These are phyloP conservation scores for Eragrostis nindensis DNA, from an alignment of 176 grass and related monocot species.

Conservation along the genomic window DNA sequence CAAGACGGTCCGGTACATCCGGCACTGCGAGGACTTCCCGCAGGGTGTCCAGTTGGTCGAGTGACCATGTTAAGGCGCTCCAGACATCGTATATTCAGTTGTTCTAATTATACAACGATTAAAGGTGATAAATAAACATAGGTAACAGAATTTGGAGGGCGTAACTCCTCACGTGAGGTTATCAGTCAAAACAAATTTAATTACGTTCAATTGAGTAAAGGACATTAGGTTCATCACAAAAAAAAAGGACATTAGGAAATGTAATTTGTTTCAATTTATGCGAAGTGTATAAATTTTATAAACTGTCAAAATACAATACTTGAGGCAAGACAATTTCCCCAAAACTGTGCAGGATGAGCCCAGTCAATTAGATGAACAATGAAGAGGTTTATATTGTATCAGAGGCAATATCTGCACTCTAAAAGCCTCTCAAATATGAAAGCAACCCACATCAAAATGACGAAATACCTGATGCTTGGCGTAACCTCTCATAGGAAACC, in stretches of 20 bases:
- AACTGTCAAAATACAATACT: neutral
- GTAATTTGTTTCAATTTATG: neutral
- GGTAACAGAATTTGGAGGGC: neutral
- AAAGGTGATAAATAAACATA: neutral
- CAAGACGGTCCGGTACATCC: slow-evolving; percentile 38
- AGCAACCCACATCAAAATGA: slow-evolving; percentile 57
- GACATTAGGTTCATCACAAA: neutral
- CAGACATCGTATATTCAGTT: neutral
- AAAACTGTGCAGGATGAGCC: neutral
- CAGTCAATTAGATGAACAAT: neutral
- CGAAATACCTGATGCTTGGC: slow-evolving; percentile 66
- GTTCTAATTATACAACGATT: slow-evolving; percentile 4
- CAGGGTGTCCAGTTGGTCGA: slow-evolving; percentile 64
- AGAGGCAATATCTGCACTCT: neutral
- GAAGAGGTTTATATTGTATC: neutral
- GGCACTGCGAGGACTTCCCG: slow-evolving; percentile 62
- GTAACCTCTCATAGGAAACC: slow-evolving; percentile 82
- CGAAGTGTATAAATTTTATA: no score
- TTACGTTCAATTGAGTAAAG: neutral
- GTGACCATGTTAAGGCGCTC: neutral
- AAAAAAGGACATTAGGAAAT: neutral
- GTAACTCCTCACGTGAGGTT: neutral
- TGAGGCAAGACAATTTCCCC: no score
- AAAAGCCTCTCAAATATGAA: neutral
- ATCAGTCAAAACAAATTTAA: neutral